Base-by-base conservation (phyloP, 2,329 filamentous ascomycete species). In the Colletotrichum neosansevieriae region DNA sequence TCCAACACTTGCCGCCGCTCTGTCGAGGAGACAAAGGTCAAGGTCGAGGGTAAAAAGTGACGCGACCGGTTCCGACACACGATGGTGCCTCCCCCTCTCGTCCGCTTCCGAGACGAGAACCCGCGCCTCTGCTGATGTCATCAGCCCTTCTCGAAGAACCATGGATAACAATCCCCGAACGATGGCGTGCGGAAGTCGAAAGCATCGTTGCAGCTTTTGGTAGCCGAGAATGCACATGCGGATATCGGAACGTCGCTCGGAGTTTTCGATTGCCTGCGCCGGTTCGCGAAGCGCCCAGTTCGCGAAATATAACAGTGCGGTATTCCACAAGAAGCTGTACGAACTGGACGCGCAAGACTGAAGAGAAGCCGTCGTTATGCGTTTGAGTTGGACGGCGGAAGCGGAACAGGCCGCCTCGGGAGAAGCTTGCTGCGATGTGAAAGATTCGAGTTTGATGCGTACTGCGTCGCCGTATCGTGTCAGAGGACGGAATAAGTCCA, bases 401-500 rank as follows among this genome's bases (percentile, higher is more conserved):
- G 63, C 58, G 9, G 36, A 32, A 11, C 58, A 67, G 17, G 57
- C n/a, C 1, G 51, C 50, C 44, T 67, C 51, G 4, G 63, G 50
- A 9, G 58, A 63, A 1, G 63, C 63, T 24, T 67, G 63, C 6
- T 44, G 34, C 4, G 58, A 63, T 1, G 63, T 58, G 2, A 67
- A 67, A 4, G 63, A 44, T 17, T 57, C 44, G 24, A 67, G 58
- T 21, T 15, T 47, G 15, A 38, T 4, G 2, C 51, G 58, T 50
- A 67, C 51, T 11, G 50, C 63, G 36, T 67, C 44, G 17, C 34
- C 34, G 6, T 57, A 6, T 3, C n/a, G 44, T 3, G 38, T 34
- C 24, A 67, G 11, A 24, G 63, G 63, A 7, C 58, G 58, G n/a
- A 67, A 67, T 3, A 63, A 24, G 13, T 67, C 63, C 17, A 51